phyloP scores from a whole-genome alignment of 1,284 basidiomycete genomes.

The Trametes polyzona region DNA sequence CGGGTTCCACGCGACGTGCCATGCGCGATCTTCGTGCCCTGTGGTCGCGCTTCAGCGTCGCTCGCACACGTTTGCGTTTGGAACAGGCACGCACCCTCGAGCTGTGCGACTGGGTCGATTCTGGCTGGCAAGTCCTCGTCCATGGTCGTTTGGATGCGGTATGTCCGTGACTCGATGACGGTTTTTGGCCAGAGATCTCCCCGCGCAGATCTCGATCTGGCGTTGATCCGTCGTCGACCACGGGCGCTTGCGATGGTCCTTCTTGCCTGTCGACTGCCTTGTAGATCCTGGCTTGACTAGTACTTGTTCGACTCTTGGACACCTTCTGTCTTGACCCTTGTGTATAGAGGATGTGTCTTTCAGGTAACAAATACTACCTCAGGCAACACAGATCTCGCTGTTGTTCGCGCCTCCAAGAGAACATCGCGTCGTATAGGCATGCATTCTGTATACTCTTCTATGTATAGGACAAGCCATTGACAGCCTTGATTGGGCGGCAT shows the following conservation, averaged over 20 bases:
- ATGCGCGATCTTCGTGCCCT: constrained; percentile 88
- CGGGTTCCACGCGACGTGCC: constrained; percentile 94
- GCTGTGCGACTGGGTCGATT: constrained; percentile 3
- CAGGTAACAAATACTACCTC: too few relatives aligned
- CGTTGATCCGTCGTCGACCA: background rate
- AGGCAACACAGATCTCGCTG: too few relatives aligned
- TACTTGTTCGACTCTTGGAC: too few relatives aligned
- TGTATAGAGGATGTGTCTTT: too few relatives aligned
- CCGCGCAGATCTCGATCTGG: constrained; percentile 7
- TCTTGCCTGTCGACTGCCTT: background rate
- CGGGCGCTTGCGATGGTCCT: too few relatives aligned
- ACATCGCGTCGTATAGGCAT: too few relatives aligned
- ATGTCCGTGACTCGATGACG: constrained; percentile 1
- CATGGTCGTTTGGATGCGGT: background rate
- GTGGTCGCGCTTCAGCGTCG: background rate
- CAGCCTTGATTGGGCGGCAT: too few relatives aligned
- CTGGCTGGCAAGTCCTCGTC: constrained; percentile 6
- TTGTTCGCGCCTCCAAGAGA: too few relatives aligned
- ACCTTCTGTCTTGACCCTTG: too few relatives aligned
- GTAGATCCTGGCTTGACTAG: background rate
- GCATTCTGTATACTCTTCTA: too few relatives aligned
- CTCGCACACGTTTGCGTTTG: too few relatives aligned
- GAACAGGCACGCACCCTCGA: constrained; percentile 1
- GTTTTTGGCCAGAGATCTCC: background rate
- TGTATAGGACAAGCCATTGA: too few relatives aligned